These are phyloP conservation scores for Sporisorium exsertum DNA, from an alignment of 1,284 basidiomycete genomes.

Conservation along the genomic window DNA sequence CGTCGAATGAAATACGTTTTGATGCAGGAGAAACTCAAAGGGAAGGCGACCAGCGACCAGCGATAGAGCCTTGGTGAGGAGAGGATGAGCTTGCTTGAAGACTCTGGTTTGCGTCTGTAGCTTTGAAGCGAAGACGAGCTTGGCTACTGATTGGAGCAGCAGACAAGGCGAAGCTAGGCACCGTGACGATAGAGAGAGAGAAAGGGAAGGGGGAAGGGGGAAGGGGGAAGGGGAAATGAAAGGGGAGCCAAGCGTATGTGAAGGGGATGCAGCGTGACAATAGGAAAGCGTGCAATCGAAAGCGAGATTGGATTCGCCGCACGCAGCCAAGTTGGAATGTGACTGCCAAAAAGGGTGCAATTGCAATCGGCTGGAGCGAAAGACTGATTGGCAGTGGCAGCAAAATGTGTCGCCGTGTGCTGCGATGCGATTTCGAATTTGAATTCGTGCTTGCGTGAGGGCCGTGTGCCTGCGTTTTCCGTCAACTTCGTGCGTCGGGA, in stretches of 20 bases:
- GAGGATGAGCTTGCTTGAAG: constrained; percentile 3
- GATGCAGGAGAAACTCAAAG: constrained; percentile 3
- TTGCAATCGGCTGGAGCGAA: constrained; percentile 8
- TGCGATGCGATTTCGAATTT: constrained; percentile 33
- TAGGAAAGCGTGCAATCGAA: constrained; percentile 14
- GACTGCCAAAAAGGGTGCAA: constrained; percentile 7
- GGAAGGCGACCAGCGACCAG: constrained; percentile 37
- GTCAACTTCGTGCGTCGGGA: constrained; percentile 5
- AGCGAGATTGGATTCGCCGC: constrained; percentile 11
- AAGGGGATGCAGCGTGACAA: constrained; percentile 30
- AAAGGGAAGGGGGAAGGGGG: not conserved
- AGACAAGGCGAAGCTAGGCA: not conserved
- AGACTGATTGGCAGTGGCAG: constrained; percentile 14
- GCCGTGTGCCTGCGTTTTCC: constrained; percentile 7
- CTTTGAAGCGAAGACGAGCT: not conserved
- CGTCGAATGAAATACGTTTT: constrained; percentile 14
- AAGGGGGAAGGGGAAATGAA: not conserved
- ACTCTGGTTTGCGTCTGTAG: not conserved
- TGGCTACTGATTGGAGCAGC: not conserved
- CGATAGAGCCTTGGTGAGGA: constrained; percentile 21
- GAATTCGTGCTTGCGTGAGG: constrained; percentile 15
- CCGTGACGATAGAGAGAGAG: constrained; percentile 21
- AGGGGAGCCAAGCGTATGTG: not conserved
- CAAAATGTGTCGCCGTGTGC: constrained; percentile 16
- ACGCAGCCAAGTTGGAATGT: constrained; percentile 19